These are phyloP conservation scores for Boletus sp. DNA, from an alignment of 768 basidiomycete species.

Conservation along the genomic window DNA sequence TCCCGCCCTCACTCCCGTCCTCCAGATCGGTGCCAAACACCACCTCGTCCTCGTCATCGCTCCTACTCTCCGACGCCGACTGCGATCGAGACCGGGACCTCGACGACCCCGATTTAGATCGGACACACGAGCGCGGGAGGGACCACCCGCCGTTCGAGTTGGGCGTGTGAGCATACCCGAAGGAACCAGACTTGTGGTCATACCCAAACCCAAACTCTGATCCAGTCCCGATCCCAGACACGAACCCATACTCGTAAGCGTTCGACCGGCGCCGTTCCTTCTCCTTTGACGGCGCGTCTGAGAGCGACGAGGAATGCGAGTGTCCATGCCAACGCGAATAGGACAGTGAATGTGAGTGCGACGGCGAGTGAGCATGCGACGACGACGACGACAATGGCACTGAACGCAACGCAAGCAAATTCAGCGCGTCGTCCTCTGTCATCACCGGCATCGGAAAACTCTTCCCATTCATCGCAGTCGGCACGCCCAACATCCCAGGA, in stretches of 20 bases:
- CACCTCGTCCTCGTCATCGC: conserved; percentile 33
- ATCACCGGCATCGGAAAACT: conserved; percentile 11
- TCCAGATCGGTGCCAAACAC: neutral
- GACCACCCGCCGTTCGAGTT: conserved; percentile 48
- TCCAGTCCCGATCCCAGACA: neutral
- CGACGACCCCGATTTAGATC: conserved; percentile 39
- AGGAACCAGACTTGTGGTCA: neutral
- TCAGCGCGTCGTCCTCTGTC: conserved; percentile 26
- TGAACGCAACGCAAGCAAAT: conserved; percentile 23
- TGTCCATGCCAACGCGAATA: neutral
- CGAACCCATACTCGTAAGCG: conserved; percentile 11
- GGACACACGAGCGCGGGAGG: conserved; percentile 52
- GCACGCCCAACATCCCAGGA: conserved; percentile 51
- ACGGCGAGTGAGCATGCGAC: neutral
- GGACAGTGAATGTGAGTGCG: conserved; percentile 7
- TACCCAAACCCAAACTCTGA: neutral
- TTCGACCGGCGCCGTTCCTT: conserved; percentile 15
- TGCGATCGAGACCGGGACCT: conserved; percentile 33
- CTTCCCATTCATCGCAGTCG: neutral
- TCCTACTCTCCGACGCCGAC: conserved; percentile 36
- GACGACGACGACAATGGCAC: conserved; percentile 8
- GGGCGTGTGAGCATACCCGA: conserved; percentile 5
- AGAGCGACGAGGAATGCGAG: conserved; percentile 4
- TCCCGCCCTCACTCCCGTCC: neutral
- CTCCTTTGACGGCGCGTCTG: neutral